Evolutionary conservation across 306 rosid species (phyloP), one percentile per base, ranked within the genome.

Genomic region (Prinsepia uniflora): DNA sequence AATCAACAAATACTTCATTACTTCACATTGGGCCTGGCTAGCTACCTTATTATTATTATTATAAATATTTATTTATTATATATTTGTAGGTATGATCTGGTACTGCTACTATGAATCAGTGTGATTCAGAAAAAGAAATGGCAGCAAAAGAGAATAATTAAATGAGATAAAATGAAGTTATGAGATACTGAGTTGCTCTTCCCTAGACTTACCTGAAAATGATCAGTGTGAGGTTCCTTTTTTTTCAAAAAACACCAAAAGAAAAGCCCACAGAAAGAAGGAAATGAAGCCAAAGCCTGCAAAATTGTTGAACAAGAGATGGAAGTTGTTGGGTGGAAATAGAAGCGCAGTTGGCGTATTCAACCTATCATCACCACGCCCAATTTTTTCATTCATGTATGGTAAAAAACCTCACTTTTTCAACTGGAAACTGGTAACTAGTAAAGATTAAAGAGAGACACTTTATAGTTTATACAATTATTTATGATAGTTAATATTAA

Each of bases 181-280:
- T 30, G 78, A 81, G 82, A 88, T 84, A 87, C 89, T 82, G 79
- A 77, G 75, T 80, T 81, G 60, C 22, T 39, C 59, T 54, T 54
- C 72, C 70, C 66, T 48, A 40, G 2, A 48, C 12, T 53, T 59
- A 61, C 75, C 62, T 73, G 54, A 60, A 78, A 74, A 74, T 48
- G 41, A 13, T 60, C 60, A 68, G 74, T 56, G 60, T 48, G 49
- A 74, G 69, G 67, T 30, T 64, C n/a, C n/a, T 55, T 19, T 17
- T 53, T 70, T 41, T 14, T 59, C 19, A 39, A 10, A 53, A 53
- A 54, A 36, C 30, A 64, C 64, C 68, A 39, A 15, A 59, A 10
- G 67, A 39, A 15, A 59, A 10, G 67, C 62, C 63, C 62, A 63
- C 62, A 56, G 76, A 46, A 34, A 41, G 66, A 65, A 65, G 65